Percentiles rank a stretch among this genome's conserved stretches.
These are phyloP conservation scores for Ceratonia siliqua DNA, from an alignment of 306 rosid genomes.

Conservation along the genomic window DNA sequence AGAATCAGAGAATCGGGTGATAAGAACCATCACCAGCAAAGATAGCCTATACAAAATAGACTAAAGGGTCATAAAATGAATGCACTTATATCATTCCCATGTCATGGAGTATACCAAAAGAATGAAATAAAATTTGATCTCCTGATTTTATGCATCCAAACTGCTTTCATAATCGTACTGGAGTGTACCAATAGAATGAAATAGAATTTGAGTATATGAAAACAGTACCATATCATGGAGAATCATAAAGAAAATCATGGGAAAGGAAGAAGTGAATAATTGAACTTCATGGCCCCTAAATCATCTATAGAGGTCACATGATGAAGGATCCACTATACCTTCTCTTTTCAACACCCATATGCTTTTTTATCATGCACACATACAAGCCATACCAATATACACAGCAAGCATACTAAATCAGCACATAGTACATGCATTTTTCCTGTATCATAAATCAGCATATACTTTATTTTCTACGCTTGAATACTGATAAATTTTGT, in stretches of 20 bases:
- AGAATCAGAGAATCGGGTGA: not conserved
- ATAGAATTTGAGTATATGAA: not conserved
- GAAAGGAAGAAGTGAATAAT: not conserved
- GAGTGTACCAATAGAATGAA: not conserved
- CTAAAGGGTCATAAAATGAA: not conserved
- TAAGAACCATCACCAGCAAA: not conserved
- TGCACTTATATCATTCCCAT: not conserved
- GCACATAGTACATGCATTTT: not conserved
- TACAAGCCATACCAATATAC: not conserved
- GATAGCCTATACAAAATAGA: not conserved
- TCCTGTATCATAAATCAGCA: not conserved
- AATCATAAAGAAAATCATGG: not conserved
- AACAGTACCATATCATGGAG: not conserved
- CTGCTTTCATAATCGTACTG: not conserved
- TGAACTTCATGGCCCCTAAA: not conserved
- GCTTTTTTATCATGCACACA: not conserved
- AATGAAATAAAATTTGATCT: not conserved
- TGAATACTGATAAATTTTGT: not conserved
- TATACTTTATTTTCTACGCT: not conserved
- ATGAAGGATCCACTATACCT: not conserved
- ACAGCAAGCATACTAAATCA: not conserved
- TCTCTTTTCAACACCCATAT: not conserved
- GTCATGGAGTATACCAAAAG: not conserved
- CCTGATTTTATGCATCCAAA: constrained; percentile 16
- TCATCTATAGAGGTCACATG: not conserved